Conservation (phyloP, 768 basidiomycete genomes). For the Macrolepiota albuminosa region DNA sequence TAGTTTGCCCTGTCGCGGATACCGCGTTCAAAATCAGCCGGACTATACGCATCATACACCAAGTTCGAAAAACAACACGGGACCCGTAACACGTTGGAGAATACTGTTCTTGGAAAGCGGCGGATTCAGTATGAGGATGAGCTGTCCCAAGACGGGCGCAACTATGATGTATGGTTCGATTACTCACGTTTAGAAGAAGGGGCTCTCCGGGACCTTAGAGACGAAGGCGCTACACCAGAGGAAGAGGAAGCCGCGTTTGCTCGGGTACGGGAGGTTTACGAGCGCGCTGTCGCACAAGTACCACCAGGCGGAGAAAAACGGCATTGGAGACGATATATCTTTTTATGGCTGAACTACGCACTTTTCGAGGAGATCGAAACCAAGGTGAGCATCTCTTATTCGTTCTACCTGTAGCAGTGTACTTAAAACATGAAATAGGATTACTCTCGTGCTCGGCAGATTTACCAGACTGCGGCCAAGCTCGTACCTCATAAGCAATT, state of each 20-base stretch:
- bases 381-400: conserved; percentile 48
- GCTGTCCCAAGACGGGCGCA: conserved; percentile 81
- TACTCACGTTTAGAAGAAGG: conserved; percentile 92
- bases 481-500: conserved; percentile 96
- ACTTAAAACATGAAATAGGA: conserved; percentile 45
- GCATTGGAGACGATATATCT: conserved; percentile 87
- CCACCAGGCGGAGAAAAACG: conserved; percentile 93
- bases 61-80: conserved; percentile 99
- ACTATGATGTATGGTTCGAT: conserved; percentile 99
- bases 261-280: conserved; percentile 90
- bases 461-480: conserved; percentile 85
- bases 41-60: conserved; percentile 88
- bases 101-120: conserved; percentile 95
- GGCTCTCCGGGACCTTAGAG: conserved; percentile 68
- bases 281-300: conserved; percentile 91
- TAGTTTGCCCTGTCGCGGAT: conserved; percentile 95
- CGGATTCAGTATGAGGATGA: conserved; percentile 99
- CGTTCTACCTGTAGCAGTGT: background rate
- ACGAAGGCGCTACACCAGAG: conserved; percentile 68
- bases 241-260: conserved; percentile 58
- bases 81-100: conserved; percentile 79
- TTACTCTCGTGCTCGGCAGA: conserved; percentile 77
- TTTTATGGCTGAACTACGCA: conserved; percentile 94
- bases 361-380: conserved; percentile 95
- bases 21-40: conserved; percentile 85